These are phyloP conservation scores for Rhizopus microsporus DNA, from an alignment of 371 early-diverging fungal species.

Conservation along the genomic window DNA sequence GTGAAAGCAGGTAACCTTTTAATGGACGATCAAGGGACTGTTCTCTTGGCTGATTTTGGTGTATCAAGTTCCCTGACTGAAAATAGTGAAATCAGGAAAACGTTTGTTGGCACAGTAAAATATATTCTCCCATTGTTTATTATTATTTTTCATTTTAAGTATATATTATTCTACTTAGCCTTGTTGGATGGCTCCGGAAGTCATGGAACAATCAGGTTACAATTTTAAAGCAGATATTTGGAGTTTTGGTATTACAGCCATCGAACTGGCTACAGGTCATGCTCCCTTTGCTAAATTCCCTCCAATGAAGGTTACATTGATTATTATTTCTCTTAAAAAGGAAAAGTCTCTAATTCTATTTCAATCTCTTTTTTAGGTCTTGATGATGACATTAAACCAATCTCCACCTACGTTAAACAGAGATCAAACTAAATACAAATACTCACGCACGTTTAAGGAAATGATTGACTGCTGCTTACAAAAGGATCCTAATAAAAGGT, in stretches of 20 bases:
- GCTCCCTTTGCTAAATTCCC: slow-evolving; percentile 92
- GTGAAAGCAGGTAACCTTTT: slow-evolving; percentile 89
- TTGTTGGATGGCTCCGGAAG: slow-evolving; percentile 91
- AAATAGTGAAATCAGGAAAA: slow-evolving; percentile 76
- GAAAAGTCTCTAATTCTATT: too few relatives aligned
- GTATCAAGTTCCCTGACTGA: slow-evolving; percentile 79
- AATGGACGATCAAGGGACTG: slow-evolving; percentile 79
- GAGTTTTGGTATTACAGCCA: slow-evolving; percentile 89
- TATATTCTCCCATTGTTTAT: too few relatives aligned
- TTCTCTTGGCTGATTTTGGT: slow-evolving; percentile 90
- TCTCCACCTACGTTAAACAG: slow-evolving; percentile 88
- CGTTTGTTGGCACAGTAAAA: slow-evolving; percentile 54
- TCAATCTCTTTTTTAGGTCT: slow-evolving; percentile 51
- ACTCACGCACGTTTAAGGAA: slow-evolving; percentile 78
- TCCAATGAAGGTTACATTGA: slow-evolving; percentile 83
- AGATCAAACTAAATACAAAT: slow-evolving; percentile 73
- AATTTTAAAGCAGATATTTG: slow-evolving; percentile 91
- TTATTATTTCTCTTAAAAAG: slow-evolving; percentile 54
- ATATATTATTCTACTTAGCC: slow-evolving; percentile 34
- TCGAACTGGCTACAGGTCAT: slow-evolving; percentile 87
- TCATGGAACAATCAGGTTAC: slow-evolving; percentile 78
- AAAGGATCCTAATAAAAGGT: slow-evolving; percentile 83
- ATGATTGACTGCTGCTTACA: slow-evolving; percentile 84
- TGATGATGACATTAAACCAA: slow-evolving; percentile 87
- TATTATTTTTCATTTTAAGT: slow-evolving; percentile 9